Evolutionary conservation across 768 basidiomycete species (phyloP).

Genomic region (Psilocybe cyanescens): DNA sequence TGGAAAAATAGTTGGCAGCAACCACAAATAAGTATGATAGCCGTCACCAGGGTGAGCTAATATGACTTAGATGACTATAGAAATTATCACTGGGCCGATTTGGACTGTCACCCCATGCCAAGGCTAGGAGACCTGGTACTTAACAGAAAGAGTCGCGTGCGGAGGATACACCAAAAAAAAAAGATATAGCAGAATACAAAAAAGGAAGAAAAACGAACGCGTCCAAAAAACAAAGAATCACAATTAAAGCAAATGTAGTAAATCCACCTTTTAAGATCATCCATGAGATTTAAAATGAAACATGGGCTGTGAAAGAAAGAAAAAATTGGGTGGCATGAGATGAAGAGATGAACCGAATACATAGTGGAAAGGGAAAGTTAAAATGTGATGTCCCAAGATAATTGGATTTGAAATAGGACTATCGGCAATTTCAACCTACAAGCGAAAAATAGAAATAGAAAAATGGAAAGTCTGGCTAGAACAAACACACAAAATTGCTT

Average conservation of each 20-base stretch:
- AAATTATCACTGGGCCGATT: no score
- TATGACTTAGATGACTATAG: no score
- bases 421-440: not conserved
- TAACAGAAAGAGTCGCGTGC: not conserved
- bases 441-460: not conserved
- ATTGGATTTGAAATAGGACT: not conserved
- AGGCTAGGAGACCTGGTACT: not conserved
- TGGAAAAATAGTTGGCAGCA: no score
- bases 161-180: not conserved
- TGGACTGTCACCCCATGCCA: no score
- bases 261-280: conserved; percentile 5
- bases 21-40: no score
- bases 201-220: not conserved
- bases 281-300: not conserved
- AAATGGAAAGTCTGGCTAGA: conserved; percentile 38
- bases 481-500: conserved; percentile 85
- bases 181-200: not conserved
- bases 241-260: conserved; percentile 16
- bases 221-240: not conserved
- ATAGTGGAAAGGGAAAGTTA: not conserved
- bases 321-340: not conserved
- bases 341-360: not conserved
- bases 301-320: not conserved
- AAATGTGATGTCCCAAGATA: not conserved
- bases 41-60: no score